phyloP scores from a whole-genome alignment of 1,139 yeast genomes.

The Scheffersomyces parashehatae region DNA sequence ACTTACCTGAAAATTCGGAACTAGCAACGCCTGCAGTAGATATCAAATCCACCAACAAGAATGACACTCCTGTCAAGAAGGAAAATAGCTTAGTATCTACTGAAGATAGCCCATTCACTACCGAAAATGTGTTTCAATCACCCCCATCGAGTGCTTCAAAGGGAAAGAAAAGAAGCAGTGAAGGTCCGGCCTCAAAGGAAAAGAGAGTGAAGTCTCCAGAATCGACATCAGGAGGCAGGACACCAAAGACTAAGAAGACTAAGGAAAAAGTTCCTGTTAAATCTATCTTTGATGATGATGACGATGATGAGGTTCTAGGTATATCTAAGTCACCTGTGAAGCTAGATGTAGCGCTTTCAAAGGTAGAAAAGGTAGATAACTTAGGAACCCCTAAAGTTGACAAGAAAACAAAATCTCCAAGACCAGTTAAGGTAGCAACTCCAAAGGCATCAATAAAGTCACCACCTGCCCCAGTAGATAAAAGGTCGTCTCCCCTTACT shows the following conservation, averaged over 20 bases:
- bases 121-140: not conserved
- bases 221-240: conserved; percentile 3
- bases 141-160: conserved; percentile 1
- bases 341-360: not conserved
- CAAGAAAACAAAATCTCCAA: conserved; percentile 4
- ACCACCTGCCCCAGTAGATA: conserved; percentile 1
- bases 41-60: not conserved
- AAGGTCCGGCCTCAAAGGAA: conserved; percentile 1
- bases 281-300: conserved; percentile 9
- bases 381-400: not conserved
- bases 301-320: conserved; percentile 2
- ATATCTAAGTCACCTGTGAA: no score
- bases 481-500: conserved; percentile 10
- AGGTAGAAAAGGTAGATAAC: not conserved
- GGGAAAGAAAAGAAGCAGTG: not conserved
- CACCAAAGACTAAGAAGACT: conserved; percentile 6
- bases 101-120: not conserved
- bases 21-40: not conserved
- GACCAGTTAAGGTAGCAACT: not conserved
- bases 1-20: not conserved
- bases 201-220: conserved; percentile 2
- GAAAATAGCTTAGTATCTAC: not conserved
- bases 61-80: not conserved
- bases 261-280: conserved; percentile 5
- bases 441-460: conserved; percentile 1